Percentiles rank a stretch among this genome's conserved stretches.
Evolutionary conservation across 108 stramenopile genomes (phyloP).

Genomic region (Skeletonema marinoi): DNA sequence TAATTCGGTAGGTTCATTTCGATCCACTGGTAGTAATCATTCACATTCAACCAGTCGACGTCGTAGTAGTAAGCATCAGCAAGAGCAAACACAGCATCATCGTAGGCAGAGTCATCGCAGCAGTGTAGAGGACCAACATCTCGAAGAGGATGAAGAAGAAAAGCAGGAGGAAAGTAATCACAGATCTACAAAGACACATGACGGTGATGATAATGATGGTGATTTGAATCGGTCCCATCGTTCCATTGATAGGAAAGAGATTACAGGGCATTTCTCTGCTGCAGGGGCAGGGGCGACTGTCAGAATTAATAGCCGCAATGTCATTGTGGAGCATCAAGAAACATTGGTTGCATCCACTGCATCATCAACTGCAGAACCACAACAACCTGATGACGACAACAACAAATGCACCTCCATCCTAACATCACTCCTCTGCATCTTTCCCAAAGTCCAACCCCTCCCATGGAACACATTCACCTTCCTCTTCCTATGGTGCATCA

Average conservation of each 20-base stretch:
- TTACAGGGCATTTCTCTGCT: too few species aligned
- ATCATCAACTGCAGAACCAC: background rate
- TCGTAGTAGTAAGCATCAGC: background rate
- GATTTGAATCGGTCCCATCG: too few species aligned
- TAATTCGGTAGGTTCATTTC: background rate
- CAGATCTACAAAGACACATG: too few species aligned
- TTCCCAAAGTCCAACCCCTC: conserved; percentile 45
- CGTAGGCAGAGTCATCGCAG: too few species aligned
- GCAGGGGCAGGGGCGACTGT: too few species aligned
- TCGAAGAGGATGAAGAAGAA: too few species aligned
- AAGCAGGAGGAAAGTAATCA: too few species aligned
- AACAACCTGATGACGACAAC: background rate
- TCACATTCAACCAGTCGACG: background rate
- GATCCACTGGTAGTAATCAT: background rate
- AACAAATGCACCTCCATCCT: background rate
- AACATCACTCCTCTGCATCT: conserved; percentile 19
- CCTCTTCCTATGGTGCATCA: conserved; percentile 19
- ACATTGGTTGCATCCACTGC: too few species aligned
- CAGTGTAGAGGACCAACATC: too few species aligned
- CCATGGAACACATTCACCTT: conserved; percentile 34
- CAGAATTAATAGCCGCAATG: background rate
- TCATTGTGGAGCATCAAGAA: background rate
- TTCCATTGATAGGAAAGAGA: background rate
- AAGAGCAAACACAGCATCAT: background rate
- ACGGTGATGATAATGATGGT: too few species aligned